Evolutionary conservation across 176 grass and related monocot genomes (phyloP).

Genomic region (Carex parvula): DNA sequence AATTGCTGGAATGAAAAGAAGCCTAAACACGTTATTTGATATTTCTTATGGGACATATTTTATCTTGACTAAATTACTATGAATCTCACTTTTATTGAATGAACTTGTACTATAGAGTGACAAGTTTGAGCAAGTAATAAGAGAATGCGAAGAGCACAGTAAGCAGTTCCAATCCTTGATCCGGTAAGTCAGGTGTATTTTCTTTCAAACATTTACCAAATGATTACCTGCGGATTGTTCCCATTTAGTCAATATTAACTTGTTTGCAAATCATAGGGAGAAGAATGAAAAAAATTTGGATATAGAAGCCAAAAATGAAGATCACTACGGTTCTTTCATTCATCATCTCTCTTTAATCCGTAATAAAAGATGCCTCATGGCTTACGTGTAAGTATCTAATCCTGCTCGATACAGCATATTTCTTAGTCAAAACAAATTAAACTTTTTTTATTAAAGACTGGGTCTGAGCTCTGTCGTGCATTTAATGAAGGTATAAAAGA

Average conservation of each 20-base stretch:
- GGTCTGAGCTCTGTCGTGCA: not conserved
- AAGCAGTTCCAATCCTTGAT: slow-evolving; percentile 74
- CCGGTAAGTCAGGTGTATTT: slow-evolving; percentile 38
- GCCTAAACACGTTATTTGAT: not conserved
- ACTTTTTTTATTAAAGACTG: not conserved
- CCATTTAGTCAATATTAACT: not conserved
- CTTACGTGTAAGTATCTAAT: slow-evolving; percentile 64
- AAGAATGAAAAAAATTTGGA: slow-evolving; percentile 81
- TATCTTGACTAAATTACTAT: not conserved
- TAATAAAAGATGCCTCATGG: slow-evolving; percentile 97
- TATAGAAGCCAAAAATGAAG: slow-evolving; percentile 73
- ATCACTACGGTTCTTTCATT: slow-evolving; percentile 86
- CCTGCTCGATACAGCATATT: not conserved
- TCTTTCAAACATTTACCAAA: not conserved
- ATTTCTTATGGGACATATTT: not conserved
- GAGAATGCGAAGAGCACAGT: slow-evolving; percentile 85
- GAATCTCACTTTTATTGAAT: not conserved
- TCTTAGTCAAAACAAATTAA: not conserved
- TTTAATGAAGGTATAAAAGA: slow-evolving; percentile 60
- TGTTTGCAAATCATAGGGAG: slow-evolving; percentile 51
- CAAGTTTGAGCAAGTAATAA: slow-evolving; percentile 79
- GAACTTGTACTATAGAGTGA: slow-evolving; percentile 44
- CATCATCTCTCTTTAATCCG: slow-evolving; percentile 89
- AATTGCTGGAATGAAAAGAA: not conserved
- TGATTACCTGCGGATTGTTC: slow-evolving; percentile 3